Evolutionary conservation across 305 asterid genomes (phyloP).

Genomic region (Fraxinus nigra): DNA sequence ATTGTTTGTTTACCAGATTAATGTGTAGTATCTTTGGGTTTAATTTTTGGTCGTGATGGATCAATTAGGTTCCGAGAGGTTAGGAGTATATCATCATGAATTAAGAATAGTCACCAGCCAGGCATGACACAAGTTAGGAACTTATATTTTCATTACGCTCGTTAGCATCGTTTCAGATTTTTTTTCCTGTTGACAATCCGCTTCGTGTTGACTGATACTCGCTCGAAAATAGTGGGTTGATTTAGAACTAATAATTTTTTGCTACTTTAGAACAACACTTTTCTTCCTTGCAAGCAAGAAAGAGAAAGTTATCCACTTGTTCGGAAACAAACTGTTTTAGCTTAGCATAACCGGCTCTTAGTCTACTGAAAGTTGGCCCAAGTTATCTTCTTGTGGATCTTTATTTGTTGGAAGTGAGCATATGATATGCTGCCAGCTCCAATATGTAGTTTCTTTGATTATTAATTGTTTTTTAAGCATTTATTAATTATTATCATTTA

Average conservation of each 20-base stretch:
- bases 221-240: background rate
- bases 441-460: background rate
- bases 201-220: background rate
- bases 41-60: background rate
- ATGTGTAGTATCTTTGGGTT: background rate
- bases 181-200: background rate
- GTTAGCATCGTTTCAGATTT: background rate
- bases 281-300: background rate
- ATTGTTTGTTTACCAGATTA: background rate
- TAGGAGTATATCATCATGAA: background rate
- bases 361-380: background rate
- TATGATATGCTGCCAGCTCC: background rate
- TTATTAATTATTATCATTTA: slow-evolving; percentile 1
- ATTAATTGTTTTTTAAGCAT: background rate
- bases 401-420: background rate
- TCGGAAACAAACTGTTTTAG: too few species aligned
- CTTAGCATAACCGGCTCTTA: background rate
- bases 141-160: background rate
- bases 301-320: too few species aligned
- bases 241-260: background rate
- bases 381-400: background rate
- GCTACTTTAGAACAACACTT: background rate
- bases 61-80: background rate
- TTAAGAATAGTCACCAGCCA: background rate
- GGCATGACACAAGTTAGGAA: background rate